Evolutionary conservation across 2,329 filamentous ascomycete genomes (phyloP).

Genomic region (Myriangium duriaei): DNA sequence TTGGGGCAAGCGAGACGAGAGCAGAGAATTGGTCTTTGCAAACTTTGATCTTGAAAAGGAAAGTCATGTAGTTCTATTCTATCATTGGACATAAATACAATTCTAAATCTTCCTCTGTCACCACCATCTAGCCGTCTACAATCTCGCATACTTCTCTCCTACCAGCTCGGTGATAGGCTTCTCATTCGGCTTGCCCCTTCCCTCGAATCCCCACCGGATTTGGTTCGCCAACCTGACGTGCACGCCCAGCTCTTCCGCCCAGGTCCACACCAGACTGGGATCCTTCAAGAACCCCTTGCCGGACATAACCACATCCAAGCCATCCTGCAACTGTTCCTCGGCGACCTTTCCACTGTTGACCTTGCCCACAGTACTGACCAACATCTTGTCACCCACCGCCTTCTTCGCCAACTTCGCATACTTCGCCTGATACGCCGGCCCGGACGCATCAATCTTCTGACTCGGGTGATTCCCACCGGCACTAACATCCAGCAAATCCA

Average conservation of each 20-base stretch:
- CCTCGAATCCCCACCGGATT: slow-evolving; percentile 47
- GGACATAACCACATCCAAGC: slow-evolving; percentile 57
- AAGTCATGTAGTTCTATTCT: too few species aligned
- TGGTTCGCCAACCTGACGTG: slow-evolving; percentile 62
- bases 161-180: slow-evolving; percentile 15
- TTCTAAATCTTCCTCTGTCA: too few species aligned
- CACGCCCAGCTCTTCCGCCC: slow-evolving; percentile 60
- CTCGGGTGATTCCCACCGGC: slow-evolving; percentile 56
- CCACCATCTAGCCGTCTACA: too few species aligned
- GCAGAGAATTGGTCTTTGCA: too few species aligned
- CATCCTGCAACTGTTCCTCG: slow-evolving; percentile 42
- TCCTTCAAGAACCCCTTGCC: slow-evolving; percentile 72
- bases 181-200: slow-evolving; percentile 28
- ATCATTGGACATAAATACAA: too few species aligned
- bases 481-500: slow-evolving; percentile 76
- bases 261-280: slow-evolving; percentile 55
- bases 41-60: too few species aligned
- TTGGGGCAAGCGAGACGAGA: too few species aligned
- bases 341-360: slow-evolving; percentile 61
- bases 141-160: too few species aligned
- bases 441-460: slow-evolving; percentile 39
- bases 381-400: slow-evolving; percentile 57
- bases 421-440: slow-evolving; percentile 60
- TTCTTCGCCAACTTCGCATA: slow-evolving; percentile 61
- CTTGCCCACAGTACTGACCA: slow-evolving; percentile 62